Evolutionary conservation across 2,329 filamentous ascomycete species (phyloP).

Genomic region (Aspergillus sp.): DNA sequence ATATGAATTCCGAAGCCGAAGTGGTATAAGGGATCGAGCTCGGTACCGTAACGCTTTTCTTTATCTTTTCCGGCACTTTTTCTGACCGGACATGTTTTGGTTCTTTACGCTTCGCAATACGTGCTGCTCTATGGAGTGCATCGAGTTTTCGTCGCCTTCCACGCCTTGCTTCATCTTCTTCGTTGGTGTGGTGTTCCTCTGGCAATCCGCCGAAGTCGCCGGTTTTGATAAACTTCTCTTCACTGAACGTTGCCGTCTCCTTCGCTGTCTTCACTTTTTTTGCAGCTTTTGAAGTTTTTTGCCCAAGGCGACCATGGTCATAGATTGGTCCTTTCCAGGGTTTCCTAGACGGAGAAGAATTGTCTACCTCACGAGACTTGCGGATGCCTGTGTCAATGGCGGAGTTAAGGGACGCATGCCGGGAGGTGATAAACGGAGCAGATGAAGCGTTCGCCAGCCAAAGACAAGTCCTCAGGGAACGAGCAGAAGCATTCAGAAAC

Average conservation of each 20-base stretch:
- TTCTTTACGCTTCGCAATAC: slow-evolving; percentile 1
- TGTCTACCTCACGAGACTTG: slow-evolving; percentile 24
- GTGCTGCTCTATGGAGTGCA: neutral
- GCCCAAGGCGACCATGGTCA: neutral
- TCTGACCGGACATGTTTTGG: slow-evolving; percentile 14
- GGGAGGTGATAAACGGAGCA: slow-evolving; percentile 17
- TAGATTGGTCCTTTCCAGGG: neutral
- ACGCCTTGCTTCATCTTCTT: neutral
- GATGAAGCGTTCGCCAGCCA: slow-evolving; percentile 6
- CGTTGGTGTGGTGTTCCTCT: neutral
- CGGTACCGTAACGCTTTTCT: slow-evolving; percentile 29
- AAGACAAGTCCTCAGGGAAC: slow-evolving; percentile 7
- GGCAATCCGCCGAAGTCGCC: slow-evolving; percentile 19
- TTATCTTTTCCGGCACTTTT: slow-evolving; percentile 24
- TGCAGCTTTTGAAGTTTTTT: slow-evolving; percentile 1
- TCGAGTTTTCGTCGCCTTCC: neutral
- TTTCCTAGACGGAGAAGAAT: neutral
- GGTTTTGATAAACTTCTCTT: slow-evolving; percentile 24
- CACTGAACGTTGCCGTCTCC: slow-evolving; percentile 13
- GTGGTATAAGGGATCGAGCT: slow-evolving; percentile 61
- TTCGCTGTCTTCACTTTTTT: neutral
- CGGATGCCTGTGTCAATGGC: slow-evolving; percentile 63
- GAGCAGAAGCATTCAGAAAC: slow-evolving; percentile 4
- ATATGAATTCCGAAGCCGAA: slow-evolving; percentile 83
- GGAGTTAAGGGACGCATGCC: slow-evolving; percentile 53